phyloP scores from a whole-genome alignment of 2,329 filamentous ascomycete genomes.

The Apiospora kogelbergensis region DNA sequence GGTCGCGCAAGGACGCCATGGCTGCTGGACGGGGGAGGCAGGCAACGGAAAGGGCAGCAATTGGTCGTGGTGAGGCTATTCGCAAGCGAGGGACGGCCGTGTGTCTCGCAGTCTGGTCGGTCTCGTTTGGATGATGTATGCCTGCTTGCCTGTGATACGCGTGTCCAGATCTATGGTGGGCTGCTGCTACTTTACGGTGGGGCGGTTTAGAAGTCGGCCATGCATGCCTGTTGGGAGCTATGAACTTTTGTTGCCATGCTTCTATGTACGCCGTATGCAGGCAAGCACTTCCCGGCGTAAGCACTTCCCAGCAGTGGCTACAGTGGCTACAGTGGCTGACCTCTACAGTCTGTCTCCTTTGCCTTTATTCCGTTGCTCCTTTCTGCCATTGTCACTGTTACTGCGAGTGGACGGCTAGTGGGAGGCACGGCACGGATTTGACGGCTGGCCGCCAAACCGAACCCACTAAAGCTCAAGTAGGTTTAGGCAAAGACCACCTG shows the following conservation, averaged over 20 bases:
- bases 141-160: background rate
- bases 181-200: slow-evolving; percentile 1
- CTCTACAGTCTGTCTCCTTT: too few species aligned
- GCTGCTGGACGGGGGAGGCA: background rate
- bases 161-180: background rate
- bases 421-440: background rate
- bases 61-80: background rate
- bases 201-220: background rate
- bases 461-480: background rate
- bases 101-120: background rate
- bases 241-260: background rate
- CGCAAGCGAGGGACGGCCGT: background rate
- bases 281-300: too few species aligned
- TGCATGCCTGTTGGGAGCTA: background rate
- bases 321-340: too few species aligned
- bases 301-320: background rate
- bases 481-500: background rate
- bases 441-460: background rate
- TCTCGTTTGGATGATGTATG: slow-evolving; percentile 1
- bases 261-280: too few species aligned
- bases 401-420: background rate
- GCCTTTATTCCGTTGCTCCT: too few species aligned
- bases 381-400: too few species aligned
- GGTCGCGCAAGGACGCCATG: slow-evolving; percentile 33
- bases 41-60: background rate